These are phyloP conservation scores for Salvia miltiorrhiza DNA, from an alignment of 257 asterid genomes.

Conservation along the genomic window DNA sequence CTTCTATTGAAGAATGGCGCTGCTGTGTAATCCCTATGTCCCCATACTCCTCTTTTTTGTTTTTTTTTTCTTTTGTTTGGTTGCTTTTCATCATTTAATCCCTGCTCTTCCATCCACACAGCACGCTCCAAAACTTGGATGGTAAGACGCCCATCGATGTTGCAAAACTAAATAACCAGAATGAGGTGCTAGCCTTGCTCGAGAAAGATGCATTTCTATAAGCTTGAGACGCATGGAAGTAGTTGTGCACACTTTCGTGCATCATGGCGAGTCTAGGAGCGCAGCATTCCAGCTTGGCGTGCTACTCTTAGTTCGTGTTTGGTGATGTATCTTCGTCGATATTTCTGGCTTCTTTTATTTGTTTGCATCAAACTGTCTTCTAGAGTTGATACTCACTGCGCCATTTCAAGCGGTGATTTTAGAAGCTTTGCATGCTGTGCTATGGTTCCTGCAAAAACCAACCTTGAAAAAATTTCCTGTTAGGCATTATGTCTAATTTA, in stretches of 20 bases:
- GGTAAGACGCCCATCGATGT: constrained; percentile 97
- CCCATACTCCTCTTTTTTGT: no score
- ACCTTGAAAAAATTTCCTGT: neutral
- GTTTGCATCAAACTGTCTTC: constrained; percentile 9
- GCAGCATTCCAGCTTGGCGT: constrained; percentile 18
- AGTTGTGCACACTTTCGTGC: constrained; percentile 16
- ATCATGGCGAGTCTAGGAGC: constrained; percentile 10
- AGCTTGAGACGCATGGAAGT: neutral
- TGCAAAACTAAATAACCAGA: constrained; percentile 86
- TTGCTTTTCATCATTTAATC: neutral
- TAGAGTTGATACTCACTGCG: constrained; percentile 8
- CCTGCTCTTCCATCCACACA: constrained; percentile 24
- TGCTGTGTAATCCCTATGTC: constrained; percentile 72
- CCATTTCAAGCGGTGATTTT: neutral
- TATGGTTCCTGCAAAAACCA: neutral
- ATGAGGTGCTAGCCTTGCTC: constrained; percentile 75
- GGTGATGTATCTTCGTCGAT: constrained; percentile 33
- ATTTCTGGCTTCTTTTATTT: constrained; percentile 24
- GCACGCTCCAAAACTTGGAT: constrained; percentile 96
- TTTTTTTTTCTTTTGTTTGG: neutral
- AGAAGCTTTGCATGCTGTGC: neutral
- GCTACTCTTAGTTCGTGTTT: constrained; percentile 13
- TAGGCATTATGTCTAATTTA: neutral
- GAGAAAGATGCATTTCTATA: constrained; percentile 97
- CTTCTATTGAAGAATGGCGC: constrained; percentile 92